These are phyloP conservation scores for Tephrocybe sp. DNA, from an alignment of 768 basidiomycete species.

Conservation along the genomic window DNA sequence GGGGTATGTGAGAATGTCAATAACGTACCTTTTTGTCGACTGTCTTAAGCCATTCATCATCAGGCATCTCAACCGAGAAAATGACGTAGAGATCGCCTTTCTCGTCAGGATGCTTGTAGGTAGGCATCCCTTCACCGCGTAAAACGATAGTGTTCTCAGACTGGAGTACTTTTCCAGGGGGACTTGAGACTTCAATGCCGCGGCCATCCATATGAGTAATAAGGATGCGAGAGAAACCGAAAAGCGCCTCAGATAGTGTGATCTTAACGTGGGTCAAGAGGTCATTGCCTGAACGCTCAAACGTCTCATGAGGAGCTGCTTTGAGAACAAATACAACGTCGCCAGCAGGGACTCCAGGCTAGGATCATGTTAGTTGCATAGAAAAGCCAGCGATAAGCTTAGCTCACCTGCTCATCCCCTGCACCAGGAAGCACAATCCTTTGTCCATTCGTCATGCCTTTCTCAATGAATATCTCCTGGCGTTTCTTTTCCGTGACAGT, in stretches of 20 bases:
- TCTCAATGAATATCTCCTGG: slow-evolving; percentile 84
- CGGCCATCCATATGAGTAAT: slow-evolving; percentile 93
- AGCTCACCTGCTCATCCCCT: slow-evolving; percentile 81
- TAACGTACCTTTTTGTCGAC: slow-evolving; percentile 58
- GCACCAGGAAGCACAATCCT: slow-evolving; percentile 88
- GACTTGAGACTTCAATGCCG: slow-evolving; percentile 78
- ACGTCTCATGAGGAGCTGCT: slow-evolving; percentile 67
- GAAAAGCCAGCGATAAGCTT: not conserved
- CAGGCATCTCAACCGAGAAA: slow-evolving; percentile 89
- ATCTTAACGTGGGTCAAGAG: slow-evolving; percentile 80
- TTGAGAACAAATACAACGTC: slow-evolving; percentile 88
- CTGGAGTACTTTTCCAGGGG: slow-evolving; percentile 74
- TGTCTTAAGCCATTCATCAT: slow-evolving; percentile 68
- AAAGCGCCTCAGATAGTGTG: slow-evolving; percentile 89
- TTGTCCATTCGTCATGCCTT: slow-evolving; percentile 82
- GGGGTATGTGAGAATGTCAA: not conserved
- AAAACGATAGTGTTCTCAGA: slow-evolving; percentile 73
- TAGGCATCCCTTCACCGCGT: slow-evolving; percentile 89
- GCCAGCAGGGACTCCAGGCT: slow-evolving; percentile 87
- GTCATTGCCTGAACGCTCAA: slow-evolving; percentile 82
- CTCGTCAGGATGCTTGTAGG: slow-evolving; percentile 58
- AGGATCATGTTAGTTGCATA: slow-evolving; percentile 4
- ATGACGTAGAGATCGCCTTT: slow-evolving; percentile 84
- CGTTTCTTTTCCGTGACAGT: slow-evolving; percentile 86
- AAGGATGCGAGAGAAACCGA: slow-evolving; percentile 92